Conservation (phyloP, 1,284 basidiomycete genomes). For the Coriolopsis trogii region DNA sequence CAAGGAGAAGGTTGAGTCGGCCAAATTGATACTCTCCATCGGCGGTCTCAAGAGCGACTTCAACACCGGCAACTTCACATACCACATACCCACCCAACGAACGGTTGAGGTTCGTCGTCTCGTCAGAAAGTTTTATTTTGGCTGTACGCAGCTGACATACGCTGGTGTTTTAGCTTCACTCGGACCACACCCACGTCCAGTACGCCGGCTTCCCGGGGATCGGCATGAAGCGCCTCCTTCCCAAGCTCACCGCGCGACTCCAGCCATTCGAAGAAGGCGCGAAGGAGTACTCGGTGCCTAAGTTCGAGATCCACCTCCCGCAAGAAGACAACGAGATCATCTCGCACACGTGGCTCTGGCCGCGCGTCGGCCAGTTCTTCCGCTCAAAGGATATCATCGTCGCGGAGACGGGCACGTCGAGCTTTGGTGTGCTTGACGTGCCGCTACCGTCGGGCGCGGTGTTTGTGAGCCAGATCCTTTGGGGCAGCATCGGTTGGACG, state of each 20-base stretch:
- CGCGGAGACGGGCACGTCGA: slow-evolving; percentile 76
- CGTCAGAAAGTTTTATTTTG: too few species aligned
- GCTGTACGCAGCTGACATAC: too few species aligned
- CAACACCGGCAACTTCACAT: slow-evolving; percentile 88
- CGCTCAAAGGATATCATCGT: slow-evolving; percentile 76
- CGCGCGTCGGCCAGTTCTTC: slow-evolving; percentile 81
- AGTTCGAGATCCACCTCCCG: slow-evolving; percentile 50
- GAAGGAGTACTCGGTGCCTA: slow-evolving; percentile 49
- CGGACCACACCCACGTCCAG: slow-evolving; percentile 73
- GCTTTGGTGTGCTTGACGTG: slow-evolving; percentile 61
- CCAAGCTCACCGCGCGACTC: slow-evolving; percentile 64
- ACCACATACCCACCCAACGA: slow-evolving; percentile 61
- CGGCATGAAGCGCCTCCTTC: slow-evolving; percentile 75
- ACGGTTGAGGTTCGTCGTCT: slow-evolving; percentile 62
- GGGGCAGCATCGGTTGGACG: slow-evolving; percentile 89
- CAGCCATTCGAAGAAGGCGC: slow-evolving; percentile 43
- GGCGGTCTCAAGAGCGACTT: slow-evolving; percentile 87
- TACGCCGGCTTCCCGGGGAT: slow-evolving; percentile 64
- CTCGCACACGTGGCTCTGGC: slow-evolving; percentile 87
- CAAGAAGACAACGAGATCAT: slow-evolving; percentile 54
- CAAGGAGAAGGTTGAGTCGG: slow-evolving; percentile 77
- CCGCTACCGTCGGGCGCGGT: slow-evolving; percentile 69
- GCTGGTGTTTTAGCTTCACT: slow-evolving; percentile 68
- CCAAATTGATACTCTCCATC: slow-evolving; percentile 85
- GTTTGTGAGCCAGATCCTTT: slow-evolving; percentile 79